Conservation (phyloP, 192 early-diverging fungal genomes). For the Dissophora globulifera region DNA sequence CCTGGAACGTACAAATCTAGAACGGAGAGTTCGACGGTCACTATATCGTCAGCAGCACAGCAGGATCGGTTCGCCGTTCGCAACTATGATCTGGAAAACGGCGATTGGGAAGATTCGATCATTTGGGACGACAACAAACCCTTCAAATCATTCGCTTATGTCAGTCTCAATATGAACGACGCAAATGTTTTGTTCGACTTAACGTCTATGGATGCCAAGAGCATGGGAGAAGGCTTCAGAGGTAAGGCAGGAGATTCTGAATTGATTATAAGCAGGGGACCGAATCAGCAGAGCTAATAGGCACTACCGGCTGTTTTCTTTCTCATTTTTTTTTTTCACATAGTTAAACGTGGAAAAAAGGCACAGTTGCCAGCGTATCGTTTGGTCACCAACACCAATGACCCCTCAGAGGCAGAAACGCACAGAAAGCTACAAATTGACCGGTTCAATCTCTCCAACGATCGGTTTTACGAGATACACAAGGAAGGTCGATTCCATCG, state of each 20-base stretch:
- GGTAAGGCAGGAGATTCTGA: slow-evolving; percentile 14
- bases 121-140: slow-evolving; percentile 80
- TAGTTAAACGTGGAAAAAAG: slow-evolving; percentile 48
- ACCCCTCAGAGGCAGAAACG: slow-evolving; percentile 69
- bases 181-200: slow-evolving; percentile 80
- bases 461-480: slow-evolving; percentile 83
- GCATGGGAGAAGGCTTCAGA: slow-evolving; percentile 44
- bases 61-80: slow-evolving; percentile 32
- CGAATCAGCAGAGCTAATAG: not conserved
- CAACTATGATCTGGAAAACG: slow-evolving; percentile 73
- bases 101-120: slow-evolving; percentile 79
- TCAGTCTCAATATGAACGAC: slow-evolving; percentile 75
- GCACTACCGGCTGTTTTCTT: not conserved
- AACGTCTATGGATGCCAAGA: slow-evolving; percentile 59
- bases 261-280: too few species aligned
- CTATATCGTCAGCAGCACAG: not conserved
- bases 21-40: not conserved
- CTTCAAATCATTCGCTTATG: slow-evolving; percentile 62
- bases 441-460: slow-evolving; percentile 90
- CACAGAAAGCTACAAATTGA: slow-evolving; percentile 71
- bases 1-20: not conserved
- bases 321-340: not conserved
- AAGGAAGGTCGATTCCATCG: slow-evolving; percentile 74
- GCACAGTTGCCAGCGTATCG: slow-evolving; percentile 25
- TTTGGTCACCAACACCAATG: slow-evolving; percentile 54